These are phyloP conservation scores for Phaeodactylum tricornutum DNA, from an alignment of 108 stramenopile genomes.

Conservation along the genomic window DNA sequence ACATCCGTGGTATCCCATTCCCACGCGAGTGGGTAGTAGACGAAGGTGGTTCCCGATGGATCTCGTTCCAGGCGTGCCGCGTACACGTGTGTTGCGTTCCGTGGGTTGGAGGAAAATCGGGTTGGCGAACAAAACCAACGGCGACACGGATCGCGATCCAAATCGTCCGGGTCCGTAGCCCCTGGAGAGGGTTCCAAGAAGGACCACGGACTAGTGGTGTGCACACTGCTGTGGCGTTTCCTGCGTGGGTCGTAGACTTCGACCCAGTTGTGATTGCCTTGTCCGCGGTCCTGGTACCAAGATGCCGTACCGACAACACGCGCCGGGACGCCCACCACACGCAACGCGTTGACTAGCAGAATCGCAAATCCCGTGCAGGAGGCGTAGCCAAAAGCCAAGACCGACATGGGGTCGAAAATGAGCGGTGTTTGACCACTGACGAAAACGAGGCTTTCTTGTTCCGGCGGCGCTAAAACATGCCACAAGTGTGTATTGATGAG, in stretches of 20 bases:
- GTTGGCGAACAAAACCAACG: slow-evolving; percentile 79
- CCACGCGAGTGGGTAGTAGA: slow-evolving; percentile 77
- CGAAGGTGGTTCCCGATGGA: slow-evolving; percentile 2
- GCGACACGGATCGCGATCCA: slow-evolving; percentile 63
- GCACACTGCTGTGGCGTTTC: neutral
- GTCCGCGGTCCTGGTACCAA: slow-evolving; percentile 53
- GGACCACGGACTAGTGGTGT: slow-evolving; percentile 38
- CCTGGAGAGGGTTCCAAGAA: slow-evolving; percentile 71
- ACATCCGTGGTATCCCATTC: slow-evolving; percentile 54
- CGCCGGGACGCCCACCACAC: slow-evolving; percentile 64
- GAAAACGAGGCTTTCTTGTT: slow-evolving; percentile 45
- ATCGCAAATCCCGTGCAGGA: slow-evolving; percentile 77
- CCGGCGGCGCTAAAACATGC: slow-evolving; percentile 26
- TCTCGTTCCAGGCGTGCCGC: slow-evolving; percentile 49
- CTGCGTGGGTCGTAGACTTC: slow-evolving; percentile 45
- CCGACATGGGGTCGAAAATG: slow-evolving; percentile 81
- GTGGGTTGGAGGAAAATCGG: slow-evolving; percentile 25
- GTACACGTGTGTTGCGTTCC: slow-evolving; percentile 36
- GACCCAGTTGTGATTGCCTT: slow-evolving; percentile 91
- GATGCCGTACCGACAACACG: slow-evolving; percentile 82
- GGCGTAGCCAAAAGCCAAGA: slow-evolving; percentile 74
- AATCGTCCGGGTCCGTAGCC: slow-evolving; percentile 37
- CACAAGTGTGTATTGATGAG: slow-evolving; percentile 57
- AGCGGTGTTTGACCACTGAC: slow-evolving; percentile 61
- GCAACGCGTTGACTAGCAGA: slow-evolving; percentile 51